Percentiles rank a stretch among this genome's conserved stretches.
Evolutionary conservation across 257 asterid genomes (phyloP).

Genomic region (Solanum ossicruentum): DNA sequence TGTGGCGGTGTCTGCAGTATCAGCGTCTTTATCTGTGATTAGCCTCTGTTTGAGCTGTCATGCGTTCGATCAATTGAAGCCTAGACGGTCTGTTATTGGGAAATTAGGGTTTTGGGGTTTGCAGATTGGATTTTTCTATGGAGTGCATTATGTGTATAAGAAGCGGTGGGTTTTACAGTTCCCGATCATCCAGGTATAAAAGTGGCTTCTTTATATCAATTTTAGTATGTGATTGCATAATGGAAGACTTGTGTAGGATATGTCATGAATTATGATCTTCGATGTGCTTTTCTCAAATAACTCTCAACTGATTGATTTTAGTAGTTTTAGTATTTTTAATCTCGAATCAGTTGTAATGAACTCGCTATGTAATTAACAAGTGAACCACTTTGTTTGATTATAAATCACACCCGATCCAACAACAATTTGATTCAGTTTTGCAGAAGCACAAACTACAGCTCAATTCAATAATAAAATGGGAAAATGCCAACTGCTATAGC

Average conservation of each 20-base stretch:
- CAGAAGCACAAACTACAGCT: not conserved
- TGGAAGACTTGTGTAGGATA: not conserved
- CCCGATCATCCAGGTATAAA: conserved; percentile 77
- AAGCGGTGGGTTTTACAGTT: conserved; percentile 74
- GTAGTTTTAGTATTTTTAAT: not conserved
- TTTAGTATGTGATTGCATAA: not conserved
- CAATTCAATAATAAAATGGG: not conserved
- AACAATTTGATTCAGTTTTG: not conserved
- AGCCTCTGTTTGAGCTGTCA: conserved; percentile 57
- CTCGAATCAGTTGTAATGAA: not conserved
- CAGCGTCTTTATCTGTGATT: conserved; percentile 29
- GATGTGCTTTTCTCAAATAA: not conserved
- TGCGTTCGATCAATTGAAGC: conserved; percentile 11
- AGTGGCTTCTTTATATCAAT: not conserved
- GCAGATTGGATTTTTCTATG: conserved; percentile 52
- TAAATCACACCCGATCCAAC: not conserved
- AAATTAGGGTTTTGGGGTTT: conserved; percentile 63
- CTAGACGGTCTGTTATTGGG: conserved; percentile 16
- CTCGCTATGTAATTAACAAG: not conserved
- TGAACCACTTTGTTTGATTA: not conserved
- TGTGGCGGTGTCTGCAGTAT: conserved; percentile 32
- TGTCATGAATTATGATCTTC: not conserved
- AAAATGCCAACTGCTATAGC: not conserved
- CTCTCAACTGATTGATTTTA: not conserved
- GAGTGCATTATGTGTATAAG: conserved; percentile 44